Evolutionary conservation across 2,329 filamentous ascomycete genomes (phyloP).

Genomic region (Pseudophaeomoniella oleicola): DNA sequence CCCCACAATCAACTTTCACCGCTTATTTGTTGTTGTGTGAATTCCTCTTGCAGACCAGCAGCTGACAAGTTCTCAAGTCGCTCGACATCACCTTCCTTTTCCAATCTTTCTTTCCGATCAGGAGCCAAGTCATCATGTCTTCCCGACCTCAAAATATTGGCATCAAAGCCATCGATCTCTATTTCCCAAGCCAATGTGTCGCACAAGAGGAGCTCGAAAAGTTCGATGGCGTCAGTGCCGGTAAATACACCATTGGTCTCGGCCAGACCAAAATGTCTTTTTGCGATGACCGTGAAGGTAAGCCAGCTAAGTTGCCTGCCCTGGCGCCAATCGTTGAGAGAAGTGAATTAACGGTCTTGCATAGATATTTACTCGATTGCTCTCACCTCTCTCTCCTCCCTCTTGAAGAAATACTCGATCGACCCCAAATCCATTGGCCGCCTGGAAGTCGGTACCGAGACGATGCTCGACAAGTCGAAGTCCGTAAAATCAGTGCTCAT

Average conservation of each 20-base stretch:
- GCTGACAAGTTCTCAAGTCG: too few relatives aligned
- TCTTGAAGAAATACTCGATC: constrained; percentile 71
- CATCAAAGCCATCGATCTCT: constrained; percentile 87
- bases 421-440: constrained; percentile 65
- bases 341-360: too few relatives aligned
- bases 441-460: constrained; percentile 76
- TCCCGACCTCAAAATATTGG: constrained; percentile 72
- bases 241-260: constrained; percentile 84
- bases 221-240: constrained; percentile 67
- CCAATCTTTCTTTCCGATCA: too few relatives aligned
- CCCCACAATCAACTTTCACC: too few relatives aligned
- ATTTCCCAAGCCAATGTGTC: constrained; percentile 79
- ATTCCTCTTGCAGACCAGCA: too few relatives aligned
- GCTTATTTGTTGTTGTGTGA: too few relatives aligned
- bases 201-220: constrained; percentile 72
- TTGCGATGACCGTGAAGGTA: constrained; percentile 79
- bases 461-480: constrained; percentile 78
- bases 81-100: too few relatives aligned
- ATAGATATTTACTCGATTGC: constrained; percentile 78
- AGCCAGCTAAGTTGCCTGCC: constrained; percentile 13
- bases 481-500: constrained; percentile 79
- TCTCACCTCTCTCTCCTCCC: constrained; percentile 61
- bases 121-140: constrained; percentile 57
- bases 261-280: constrained; percentile 89
- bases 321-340: too few relatives aligned